A percentile compares a stretch with the other conserved stretches of the same genome.
Evolutionary conservation across 768 basidiomycete species (phyloP).

Genomic region (Zangia roseola): DNA sequence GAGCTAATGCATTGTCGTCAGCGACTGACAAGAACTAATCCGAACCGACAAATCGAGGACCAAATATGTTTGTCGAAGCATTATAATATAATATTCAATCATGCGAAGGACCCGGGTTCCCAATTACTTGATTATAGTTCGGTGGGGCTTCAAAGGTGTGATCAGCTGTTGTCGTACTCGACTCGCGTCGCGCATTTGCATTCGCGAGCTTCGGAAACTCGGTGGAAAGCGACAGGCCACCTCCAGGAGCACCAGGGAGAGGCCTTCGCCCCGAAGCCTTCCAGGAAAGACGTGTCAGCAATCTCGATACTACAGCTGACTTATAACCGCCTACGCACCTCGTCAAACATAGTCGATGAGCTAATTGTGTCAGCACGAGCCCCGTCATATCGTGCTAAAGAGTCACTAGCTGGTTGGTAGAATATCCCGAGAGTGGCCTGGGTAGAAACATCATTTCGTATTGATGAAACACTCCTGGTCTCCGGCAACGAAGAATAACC

Average conservation of each 20-base stretch:
- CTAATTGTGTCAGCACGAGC: not conserved
- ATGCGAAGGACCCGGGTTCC: not conserved
- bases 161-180: conserved; percentile 1
- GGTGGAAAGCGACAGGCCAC: conserved; percentile 7
- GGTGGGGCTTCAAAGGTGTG: conserved; percentile 24
- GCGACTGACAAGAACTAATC: not conserved
- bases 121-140: conserved; percentile 21
- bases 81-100: no score
- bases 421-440: conserved; percentile 2
- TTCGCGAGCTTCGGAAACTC: conserved; percentile 16
- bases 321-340: conserved; percentile 10
- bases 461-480: conserved; percentile 12
- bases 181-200: not conserved
- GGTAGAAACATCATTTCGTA: conserved; percentile 5
- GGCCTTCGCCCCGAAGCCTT: conserved; percentile 17
- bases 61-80: no score
- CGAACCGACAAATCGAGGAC: not conserved
- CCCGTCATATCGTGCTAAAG: not conserved
- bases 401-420: conserved; percentile 6
- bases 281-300: not conserved
- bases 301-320: no score
- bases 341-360: conserved; percentile 12
- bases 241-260: conserved; percentile 24
- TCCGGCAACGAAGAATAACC: conserved; percentile 24
- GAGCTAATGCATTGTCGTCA: no score